These are phyloP conservation scores for Botrytis tulipae DNA, from an alignment of 2,329 filamentous ascomycete species.

Conservation along the genomic window DNA sequence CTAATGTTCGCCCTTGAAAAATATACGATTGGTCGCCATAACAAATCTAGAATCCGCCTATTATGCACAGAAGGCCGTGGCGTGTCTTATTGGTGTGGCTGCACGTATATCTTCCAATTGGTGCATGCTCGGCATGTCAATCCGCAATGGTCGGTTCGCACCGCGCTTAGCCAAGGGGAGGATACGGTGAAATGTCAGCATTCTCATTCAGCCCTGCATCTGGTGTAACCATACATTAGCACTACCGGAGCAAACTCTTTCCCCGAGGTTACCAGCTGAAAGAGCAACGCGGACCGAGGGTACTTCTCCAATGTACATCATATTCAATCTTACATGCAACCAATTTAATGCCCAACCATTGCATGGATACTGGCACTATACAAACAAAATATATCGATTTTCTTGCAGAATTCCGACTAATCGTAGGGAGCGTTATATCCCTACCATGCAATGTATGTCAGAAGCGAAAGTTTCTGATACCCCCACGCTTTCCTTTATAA, in stretches of 20 bases:
- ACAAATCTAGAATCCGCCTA: not conserved
- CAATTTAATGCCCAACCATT: not conserved
- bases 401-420: not conserved
- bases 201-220: constrained; percentile 7
- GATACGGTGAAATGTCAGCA: not conserved
- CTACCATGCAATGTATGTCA: not conserved
- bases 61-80: not conserved
- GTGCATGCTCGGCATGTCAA: constrained; percentile 5
- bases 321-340: not conserved
- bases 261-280: not conserved
- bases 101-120: not conserved
- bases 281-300: not conserved
- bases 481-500: not conserved
- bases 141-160: constrained; percentile 1
- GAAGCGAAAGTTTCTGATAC: not conserved
- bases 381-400: not conserved
- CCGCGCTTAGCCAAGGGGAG: constrained; percentile 5
- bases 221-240: not conserved
- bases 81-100: not conserved
- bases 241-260: not conserved
- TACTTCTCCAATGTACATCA: constrained; percentile 1
- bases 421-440: not conserved
- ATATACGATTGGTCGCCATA: not conserved
- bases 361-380: not conserved
- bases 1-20: not conserved